Base-by-base conservation (phyloP, 345 rosid genomes). In the Euphorbia peplus region DNA sequence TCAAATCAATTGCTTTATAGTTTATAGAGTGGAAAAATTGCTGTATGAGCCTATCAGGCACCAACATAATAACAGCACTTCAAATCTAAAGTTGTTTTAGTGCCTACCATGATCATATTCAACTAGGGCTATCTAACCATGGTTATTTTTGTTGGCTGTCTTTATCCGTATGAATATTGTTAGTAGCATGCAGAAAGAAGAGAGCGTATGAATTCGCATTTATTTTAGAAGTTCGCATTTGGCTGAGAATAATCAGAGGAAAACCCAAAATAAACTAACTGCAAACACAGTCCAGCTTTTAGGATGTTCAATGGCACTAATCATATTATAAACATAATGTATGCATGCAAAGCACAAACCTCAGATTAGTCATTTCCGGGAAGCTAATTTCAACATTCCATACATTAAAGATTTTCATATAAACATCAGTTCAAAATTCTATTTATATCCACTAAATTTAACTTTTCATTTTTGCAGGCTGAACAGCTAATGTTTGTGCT, bases 381-480 rank as follows among this genome's bases (percentile, higher is more conserved):
- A 48, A 26, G 37, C 29, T 64, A 52, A 22, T 24, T 16, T 67
- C 26, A 16, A 67, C 24, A 18, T 22, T 54, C 35, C 50, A 21
- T 18, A 25, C 37, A 10, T 18, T 22, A 13, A 32, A 39, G 24
- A 8, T 56, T 37, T 41, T 9, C 50, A 60, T 24, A 22, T 18
- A 53, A 51, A 21, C 58, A 22, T 53, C 5, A 57, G n/a, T 9
- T 60, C 13, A 66, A 13, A 42, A 39, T 55, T 41, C 22, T 39
- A 1, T 55, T 67, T 18, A n/a, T 55, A n/a, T 67, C 25, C 19
- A 66, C 55, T 46, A 52, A 52, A 32, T 52, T 60, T 32, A 61
- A 59, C 15, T 60, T 60, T 32, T 37, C 25, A 60, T 5, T 60
- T n/a, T 32, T 24, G 32, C 28, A 18, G 5, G 47, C 22, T 24